These are phyloP conservation scores for Barbarea vulgaris DNA, from an alignment of 345 rosid genomes.

Conservation along the genomic window DNA sequence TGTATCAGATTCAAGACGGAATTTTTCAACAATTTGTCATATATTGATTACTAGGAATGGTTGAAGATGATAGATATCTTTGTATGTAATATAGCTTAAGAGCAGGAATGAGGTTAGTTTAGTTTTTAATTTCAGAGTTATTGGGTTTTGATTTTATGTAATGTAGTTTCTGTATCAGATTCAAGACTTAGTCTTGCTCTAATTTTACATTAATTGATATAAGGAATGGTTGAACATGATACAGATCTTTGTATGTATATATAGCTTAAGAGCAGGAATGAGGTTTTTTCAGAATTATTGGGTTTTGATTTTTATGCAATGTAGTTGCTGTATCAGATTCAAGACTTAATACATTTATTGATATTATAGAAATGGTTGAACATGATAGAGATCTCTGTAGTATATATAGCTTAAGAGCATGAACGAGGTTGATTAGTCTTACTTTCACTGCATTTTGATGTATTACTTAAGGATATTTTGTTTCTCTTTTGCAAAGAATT, in stretches of 20 bases:
- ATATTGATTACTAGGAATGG: too few relatives aligned
- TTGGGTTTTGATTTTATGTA: too few relatives aligned
- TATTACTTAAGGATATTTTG: not conserved
- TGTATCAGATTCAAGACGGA: too few relatives aligned
- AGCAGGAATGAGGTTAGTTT: too few relatives aligned
- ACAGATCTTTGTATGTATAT: not conserved
- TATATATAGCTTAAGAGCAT: not conserved
- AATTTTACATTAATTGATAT: not conserved
- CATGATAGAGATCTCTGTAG: not conserved
- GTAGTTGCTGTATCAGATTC: not conserved
- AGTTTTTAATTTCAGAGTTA: too few relatives aligned
- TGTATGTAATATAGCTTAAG: too few relatives aligned
- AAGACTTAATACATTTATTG: not conserved
- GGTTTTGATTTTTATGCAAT: too few relatives aligned
- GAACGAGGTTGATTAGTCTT: not conserved
- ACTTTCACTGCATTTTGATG: not conserved
- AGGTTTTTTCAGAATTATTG: too few relatives aligned
- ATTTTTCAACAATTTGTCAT: too few relatives aligned
- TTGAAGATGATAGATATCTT: too few relatives aligned
- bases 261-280: not conserved
- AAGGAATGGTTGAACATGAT: not conserved
- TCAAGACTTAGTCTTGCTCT: not conserved
- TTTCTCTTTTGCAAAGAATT: constrained; percentile 50
- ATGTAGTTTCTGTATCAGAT: too few relatives aligned
- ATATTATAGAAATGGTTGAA: not conserved